Base-by-base conservation (phyloP, 257 asterid species). In the Jacaranda copaia region DNA sequence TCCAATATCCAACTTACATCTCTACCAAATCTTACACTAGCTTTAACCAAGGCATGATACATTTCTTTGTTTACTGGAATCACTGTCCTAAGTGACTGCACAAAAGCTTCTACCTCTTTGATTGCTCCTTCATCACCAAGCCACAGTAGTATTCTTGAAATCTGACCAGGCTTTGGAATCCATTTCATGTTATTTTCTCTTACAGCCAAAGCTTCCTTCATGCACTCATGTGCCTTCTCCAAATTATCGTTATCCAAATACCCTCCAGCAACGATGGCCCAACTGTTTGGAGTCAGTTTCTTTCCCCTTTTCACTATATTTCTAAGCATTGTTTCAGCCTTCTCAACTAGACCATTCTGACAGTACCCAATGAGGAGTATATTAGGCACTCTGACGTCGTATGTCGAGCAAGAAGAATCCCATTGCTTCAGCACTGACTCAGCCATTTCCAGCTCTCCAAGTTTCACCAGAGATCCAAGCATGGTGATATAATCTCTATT, bases 401-500 rank as follows among this genome's bases (percentile, higher is more conserved):
- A 86, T 0, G 67, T 81, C 68, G 16, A 84, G 73, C 85, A 82
- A 75, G 85, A 78, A 25, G 81, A 81, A 77, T 84, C 89, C 96
- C 96, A 90, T 53, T 86, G 87, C 60, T 79, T 80, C 43, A 86
- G 79, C 76, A 88, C 76, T 58, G 18, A 68, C 80, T 86, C 88
- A 8, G 90, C 89, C 32, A 73, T 81, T 53, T 77, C 88, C n/a
- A 85, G 66, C 78, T 90, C 90, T 56, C 83, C 87, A n/a, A 88
- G 84, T 84, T 86, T 90, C 81, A 88, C 90, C 60, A 90, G 77
- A 75, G 83, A 80, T 6, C 89, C 87, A 59, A 88, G 74, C 81
- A 89, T 75, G 60, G 88, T 84, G 38, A 88, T 88, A 73, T 89
- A 89, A 52, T 88, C 95, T 75, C 86, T 52, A 74, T 89, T 89